Conservation (phyloP, 768 basidiomycete genomes). For the Mycena haematopus region DNA sequence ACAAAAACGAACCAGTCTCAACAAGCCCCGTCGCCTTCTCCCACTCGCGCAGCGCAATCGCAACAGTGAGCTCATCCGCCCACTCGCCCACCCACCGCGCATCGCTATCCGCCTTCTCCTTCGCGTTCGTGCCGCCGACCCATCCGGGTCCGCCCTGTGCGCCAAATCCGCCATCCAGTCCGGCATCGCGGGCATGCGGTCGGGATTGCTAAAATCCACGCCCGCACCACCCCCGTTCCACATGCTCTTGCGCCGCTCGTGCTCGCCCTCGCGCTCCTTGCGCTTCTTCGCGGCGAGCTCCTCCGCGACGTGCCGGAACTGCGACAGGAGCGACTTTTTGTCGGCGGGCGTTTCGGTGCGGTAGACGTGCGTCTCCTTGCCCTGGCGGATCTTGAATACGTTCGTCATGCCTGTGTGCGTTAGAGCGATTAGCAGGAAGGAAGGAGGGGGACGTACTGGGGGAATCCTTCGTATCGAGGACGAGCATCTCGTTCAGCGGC, state of each 20-base stretch:
- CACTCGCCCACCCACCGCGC: slow-evolving; percentile 89
- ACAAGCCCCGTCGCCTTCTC: slow-evolving; percentile 84
- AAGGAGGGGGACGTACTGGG: slow-evolving; percentile 56
- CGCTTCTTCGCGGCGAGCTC: slow-evolving; percentile 87
- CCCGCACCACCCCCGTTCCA: slow-evolving; percentile 60
- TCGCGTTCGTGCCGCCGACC: slow-evolving; percentile 55
- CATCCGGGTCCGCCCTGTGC: slow-evolving; percentile 56
- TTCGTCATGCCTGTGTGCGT: slow-evolving; percentile 75
- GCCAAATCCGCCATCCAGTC: slow-evolving; percentile 81
- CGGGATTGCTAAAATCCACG: slow-evolving; percentile 36
- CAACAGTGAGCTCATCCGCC: slow-evolving; percentile 89
- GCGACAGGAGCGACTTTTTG: slow-evolving; percentile 83
- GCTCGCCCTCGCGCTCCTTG: slow-evolving; percentile 93
- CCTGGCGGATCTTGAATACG: slow-evolving; percentile 92
- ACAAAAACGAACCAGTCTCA: too few relatives aligned
- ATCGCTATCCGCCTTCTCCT: slow-evolving; percentile 82
- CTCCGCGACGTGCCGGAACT: slow-evolving; percentile 93
- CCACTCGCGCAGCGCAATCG: slow-evolving; percentile 90
- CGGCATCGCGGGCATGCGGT: slow-evolving; percentile 62
- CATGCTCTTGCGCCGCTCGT: slow-evolving; percentile 84
- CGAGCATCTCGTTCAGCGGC: slow-evolving; percentile 91
- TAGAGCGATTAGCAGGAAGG: not conserved
- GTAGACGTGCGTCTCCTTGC: slow-evolving; percentile 95
- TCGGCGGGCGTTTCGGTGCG: slow-evolving; percentile 82
- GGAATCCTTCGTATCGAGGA: slow-evolving; percentile 95